Evolutionary conservation across 208 protist genomes (phyloP), one percentile per base, ranked within the genome.

Genomic region (Trypanosoma mega): DNA sequence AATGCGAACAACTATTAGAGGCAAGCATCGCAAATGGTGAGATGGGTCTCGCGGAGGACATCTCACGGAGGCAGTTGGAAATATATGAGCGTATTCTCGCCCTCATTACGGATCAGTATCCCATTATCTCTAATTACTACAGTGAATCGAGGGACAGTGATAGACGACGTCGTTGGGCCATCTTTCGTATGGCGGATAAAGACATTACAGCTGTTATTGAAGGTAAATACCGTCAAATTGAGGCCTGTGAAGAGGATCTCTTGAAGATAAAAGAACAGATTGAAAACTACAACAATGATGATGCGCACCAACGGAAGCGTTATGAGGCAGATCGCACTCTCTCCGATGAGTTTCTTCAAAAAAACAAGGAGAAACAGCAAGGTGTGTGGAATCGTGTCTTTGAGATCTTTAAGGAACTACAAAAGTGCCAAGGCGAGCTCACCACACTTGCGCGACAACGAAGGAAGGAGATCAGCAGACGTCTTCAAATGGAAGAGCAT

Each of bases 291-390:
- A 82, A 73, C 69, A 74, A 72, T 18, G 90, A 94, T 61, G 90
- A 96, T 58, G 55, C 44, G 0, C 57, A 83, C 57, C 90, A 94
- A 67, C 85, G 85, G 21, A 85, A 80, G 60, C 82, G 90, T 26
- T 96, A 93, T 53, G 83, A 93, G 33, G 43, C 72, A 21, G 87
- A 94, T 62, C 76, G 80, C 50, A 43, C 54, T 24, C 78, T 90
- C 45, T 88, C 77, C 0, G 87, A 94, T 60, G 33, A 72, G 33
- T 96, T 89, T 48, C 52, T 96, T 20, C 72, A 82, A 59, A 78
- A 96, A 61, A 94, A 94, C 73, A 92, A 92, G 64, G 85, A 94
- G 62, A 87, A 93, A 63, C 90, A 96, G 74, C 83, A 93, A 52
- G 58, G 82, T 46, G 79, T 93, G 72, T 94, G 87, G 87, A 94